phyloP scores from a whole-genome alignment of 192 early-diverging fungal genomes.

The Martensiomyces pterosporus region DNA sequence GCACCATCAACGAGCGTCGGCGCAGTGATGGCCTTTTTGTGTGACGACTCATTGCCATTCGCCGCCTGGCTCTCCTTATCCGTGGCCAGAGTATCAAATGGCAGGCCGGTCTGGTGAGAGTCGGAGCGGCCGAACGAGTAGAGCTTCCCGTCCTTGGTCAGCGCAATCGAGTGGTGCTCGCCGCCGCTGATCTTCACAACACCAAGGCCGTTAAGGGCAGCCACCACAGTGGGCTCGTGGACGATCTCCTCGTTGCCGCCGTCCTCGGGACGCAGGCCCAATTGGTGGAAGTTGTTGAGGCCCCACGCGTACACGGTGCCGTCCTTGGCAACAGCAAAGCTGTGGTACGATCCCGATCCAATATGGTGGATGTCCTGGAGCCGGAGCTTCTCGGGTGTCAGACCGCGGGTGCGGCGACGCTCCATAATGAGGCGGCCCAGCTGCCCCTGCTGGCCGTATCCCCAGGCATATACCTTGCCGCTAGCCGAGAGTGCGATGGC shows the following conservation, averaged over 20 bases:
- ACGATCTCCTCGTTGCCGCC: conserved; percentile 47
- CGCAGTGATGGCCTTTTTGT: conserved; percentile 57
- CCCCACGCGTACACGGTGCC: conserved; percentile 77
- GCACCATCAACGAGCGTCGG: conserved; percentile 55
- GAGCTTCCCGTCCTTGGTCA: conserved; percentile 68
- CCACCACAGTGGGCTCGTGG: conserved; percentile 55
- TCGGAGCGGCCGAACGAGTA: conserved; percentile 85
- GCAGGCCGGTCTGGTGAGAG: conserved; percentile 75
- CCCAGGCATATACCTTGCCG: conserved; percentile 85
- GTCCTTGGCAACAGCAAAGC: conserved; percentile 69
- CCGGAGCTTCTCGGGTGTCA: conserved; percentile 54
- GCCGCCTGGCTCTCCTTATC: conserved; percentile 19
- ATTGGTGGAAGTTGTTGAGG: conserved; percentile 87
- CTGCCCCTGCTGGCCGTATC: conserved; percentile 83
- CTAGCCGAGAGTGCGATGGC: conserved; percentile 66
- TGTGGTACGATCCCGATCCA: conserved; percentile 79
- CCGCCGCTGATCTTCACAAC: conserved; percentile 70
- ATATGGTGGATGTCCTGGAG: conserved; percentile 58
- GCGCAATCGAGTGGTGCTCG: conserved; percentile 78
- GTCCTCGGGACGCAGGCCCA: conserved; percentile 57
- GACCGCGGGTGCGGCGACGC: conserved; percentile 64
- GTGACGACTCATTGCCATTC: conserved; percentile 12
- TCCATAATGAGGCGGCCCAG: conserved; percentile 77
- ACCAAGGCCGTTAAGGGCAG: conserved; percentile 40
- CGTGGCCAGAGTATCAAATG: conserved; percentile 38